A percentile compares a stretch with the other conserved stretches of the same genome.
Evolutionary conservation across 208 protist genomes (phyloP).

Genomic region (Acanthamoeba rhysodes): DNA sequence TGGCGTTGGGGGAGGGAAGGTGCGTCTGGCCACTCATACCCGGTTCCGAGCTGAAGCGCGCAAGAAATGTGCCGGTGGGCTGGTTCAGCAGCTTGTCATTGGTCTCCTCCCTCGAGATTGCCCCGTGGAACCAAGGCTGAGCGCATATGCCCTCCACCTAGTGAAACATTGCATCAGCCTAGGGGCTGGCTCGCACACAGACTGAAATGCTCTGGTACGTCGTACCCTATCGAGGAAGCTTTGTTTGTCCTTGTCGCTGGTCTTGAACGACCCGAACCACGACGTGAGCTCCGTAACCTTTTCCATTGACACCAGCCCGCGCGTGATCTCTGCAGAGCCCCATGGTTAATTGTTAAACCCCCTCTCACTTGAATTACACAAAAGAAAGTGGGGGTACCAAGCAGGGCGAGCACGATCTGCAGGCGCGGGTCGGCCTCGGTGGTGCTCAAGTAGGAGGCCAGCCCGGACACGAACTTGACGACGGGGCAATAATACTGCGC

Average conservation of each 20-base stretch:
- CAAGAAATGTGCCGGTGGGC: slow-evolving; percentile 20
- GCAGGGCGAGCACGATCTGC: slow-evolving; percentile 21
- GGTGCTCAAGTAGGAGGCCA: neutral
- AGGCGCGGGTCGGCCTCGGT: slow-evolving; percentile 35
- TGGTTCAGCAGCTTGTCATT: neutral
- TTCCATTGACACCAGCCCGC: slow-evolving; percentile 25
- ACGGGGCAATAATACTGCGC: slow-evolving; percentile 13
- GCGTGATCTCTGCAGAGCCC: neutral
- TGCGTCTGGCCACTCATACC: neutral
- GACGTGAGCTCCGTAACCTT: slow-evolving; percentile 41
- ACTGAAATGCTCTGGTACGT: neutral
- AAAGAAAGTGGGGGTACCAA: neutral
- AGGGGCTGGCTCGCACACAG: neutral
- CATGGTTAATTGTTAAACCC: neutral
- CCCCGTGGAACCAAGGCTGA: slow-evolving; percentile 43
- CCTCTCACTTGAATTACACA: neutral
- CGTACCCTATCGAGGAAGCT: slow-evolving; percentile 24
- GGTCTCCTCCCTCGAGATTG: slow-evolving; percentile 28
- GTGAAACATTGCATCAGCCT: neutral
- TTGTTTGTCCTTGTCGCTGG: neutral
- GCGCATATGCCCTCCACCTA: slow-evolving; percentile 27
- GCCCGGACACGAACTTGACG: neutral
- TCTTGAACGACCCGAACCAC: slow-evolving; percentile 39
- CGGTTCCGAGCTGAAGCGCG: slow-evolving; percentile 12
- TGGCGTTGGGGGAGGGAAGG: neutral